A percentile compares a stretch with the other conserved stretches of the same genome.
These are phyloP conservation scores for Aaosphaeria pasadenensis DNA, from an alignment of 2,329 filamentous ascomycete species.

Conservation along the genomic window DNA sequence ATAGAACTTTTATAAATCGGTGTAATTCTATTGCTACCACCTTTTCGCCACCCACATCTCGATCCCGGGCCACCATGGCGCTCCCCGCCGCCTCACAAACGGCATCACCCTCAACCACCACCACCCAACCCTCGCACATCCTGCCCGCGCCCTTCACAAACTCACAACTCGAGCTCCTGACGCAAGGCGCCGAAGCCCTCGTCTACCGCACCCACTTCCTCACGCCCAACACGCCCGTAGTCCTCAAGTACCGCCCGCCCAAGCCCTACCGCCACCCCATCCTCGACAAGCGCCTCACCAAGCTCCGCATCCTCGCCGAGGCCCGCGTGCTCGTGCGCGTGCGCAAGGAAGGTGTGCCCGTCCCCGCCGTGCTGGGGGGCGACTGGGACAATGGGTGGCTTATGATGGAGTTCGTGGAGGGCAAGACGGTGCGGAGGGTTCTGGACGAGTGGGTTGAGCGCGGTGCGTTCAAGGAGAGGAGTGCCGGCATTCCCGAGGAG, in stretches of 20 bases:
- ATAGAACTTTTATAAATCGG: too few relatives aligned
- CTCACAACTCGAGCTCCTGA: slow-evolving; percentile 67
- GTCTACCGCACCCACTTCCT: slow-evolving; percentile 87
- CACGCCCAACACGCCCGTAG: slow-evolving; percentile 62
- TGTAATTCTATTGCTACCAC: too few relatives aligned
- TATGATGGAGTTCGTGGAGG: slow-evolving; percentile 48
- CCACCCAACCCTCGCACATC: slow-evolving; percentile 1
- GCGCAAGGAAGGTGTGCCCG: slow-evolving; percentile 71
- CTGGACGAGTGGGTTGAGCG: slow-evolving; percentile 65
- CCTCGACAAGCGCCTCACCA: slow-evolving; percentile 83
- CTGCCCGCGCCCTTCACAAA: slow-evolving; percentile 37
- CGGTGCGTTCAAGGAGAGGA: slow-evolving; percentile 13
- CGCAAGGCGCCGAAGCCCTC: slow-evolving; percentile 93
- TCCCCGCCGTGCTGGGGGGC: slow-evolving; percentile 75
- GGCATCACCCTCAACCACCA: neutral
- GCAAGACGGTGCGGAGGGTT: slow-evolving; percentile 65
- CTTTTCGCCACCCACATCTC: too few relatives aligned
- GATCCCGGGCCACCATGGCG: neutral
- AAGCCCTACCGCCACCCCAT: slow-evolving; percentile 91
- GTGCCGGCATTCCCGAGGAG: slow-evolving; percentile 22
- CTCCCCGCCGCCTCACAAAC: neutral
- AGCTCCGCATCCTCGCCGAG: slow-evolving; percentile 83
- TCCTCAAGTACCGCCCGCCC: slow-evolving; percentile 85
- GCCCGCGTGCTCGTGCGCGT: slow-evolving; percentile 81
- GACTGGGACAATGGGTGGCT: slow-evolving; percentile 64